Percentiles rank a stretch among this genome's conserved stretches.
phyloP scores from a whole-genome alignment of 83 land plant genomes.

The Diphasiastrum complanatum region DNA sequence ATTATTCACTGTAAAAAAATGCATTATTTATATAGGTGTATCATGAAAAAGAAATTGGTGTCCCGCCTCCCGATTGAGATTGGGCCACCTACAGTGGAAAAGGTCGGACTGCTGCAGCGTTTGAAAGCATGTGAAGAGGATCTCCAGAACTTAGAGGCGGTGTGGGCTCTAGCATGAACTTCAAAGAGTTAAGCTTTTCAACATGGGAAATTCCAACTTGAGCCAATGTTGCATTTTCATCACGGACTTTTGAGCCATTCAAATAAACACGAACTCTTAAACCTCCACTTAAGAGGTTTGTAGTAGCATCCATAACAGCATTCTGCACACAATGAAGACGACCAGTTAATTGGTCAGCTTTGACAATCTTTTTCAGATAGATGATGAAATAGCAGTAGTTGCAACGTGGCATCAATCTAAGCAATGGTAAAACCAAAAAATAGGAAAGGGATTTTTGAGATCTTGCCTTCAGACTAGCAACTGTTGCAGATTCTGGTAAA shows the following conservation, averaged over 20 bases:
- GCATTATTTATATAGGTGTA: no score
- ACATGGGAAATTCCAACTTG: slow-evolving; percentile 4
- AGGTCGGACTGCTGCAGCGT: slow-evolving; percentile 9
- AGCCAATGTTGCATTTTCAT: slow-evolving; percentile 8
- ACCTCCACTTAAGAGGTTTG: slow-evolving; percentile 7
- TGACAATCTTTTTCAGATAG: no score
- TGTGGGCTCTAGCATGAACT: slow-evolving; percentile 5
- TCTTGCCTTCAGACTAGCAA: slow-evolving; percentile 9
- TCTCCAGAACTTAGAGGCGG: background rate
- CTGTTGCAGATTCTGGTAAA: slow-evolving; percentile 15
- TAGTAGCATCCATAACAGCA: slow-evolving; percentile 16
- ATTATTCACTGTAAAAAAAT: no score
- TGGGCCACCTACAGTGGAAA: no score
- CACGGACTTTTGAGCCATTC: slow-evolving; percentile 3
- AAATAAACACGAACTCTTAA: slow-evolving; percentile 7
- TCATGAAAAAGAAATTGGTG: no score
- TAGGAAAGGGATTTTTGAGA: no score
- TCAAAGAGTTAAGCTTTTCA: background rate
- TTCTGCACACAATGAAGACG: no score
- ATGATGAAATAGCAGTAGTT: no score
- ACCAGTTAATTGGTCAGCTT: no score
- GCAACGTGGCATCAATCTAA: no score
- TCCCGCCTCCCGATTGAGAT: no score
- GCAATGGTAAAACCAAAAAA: no score
- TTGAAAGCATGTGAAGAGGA: slow-evolving; percentile 5